Evolutionary conservation across 176 grass and related monocot genomes (phyloP), one percentile per base, ranked within the genome.

Genomic region (Cenchrus fungigraminus): DNA sequence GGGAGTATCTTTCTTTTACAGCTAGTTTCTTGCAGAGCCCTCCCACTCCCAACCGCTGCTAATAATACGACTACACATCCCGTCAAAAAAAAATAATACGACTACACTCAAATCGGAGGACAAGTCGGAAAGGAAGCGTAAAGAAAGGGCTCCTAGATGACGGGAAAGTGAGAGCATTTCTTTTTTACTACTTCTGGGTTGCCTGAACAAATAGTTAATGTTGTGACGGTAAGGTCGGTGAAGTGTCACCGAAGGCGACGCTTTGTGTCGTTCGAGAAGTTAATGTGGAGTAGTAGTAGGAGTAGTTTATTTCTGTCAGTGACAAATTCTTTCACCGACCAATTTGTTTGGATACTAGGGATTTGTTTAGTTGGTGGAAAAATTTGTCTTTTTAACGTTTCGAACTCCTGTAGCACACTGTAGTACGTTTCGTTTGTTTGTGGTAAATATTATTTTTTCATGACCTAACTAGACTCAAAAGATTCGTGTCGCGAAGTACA

Each of bases 211-310:
- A 76, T 43, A 55, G 51, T 85, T 68, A 85, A 77, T 77, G 83
- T 85, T 68, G 73, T 68, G 83, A 68, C 62, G 83, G 83, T 73
- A 77, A 58, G 73, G 83, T 77, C 73, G 83, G 83, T 49, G 28
- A 63, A 50, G 74, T 28, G 64, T 51, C 73, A 70, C 73, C 62
- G 19, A 79, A 79, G 53, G 54, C 54, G 43, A 51, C 54, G 65
- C 54, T 9, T 40, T 34, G 54, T 8, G 54, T 51, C 28, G 43
- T 59, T 71, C 75, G 75, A 79, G 65, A 69, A 79, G 54, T 79
- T 62, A 79, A 86, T 86, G 54, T 52, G 12, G 45, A 49, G 8
- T 32, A 32, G 1, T 2, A 32, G 31, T 32, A 32, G 1, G 1
- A 32, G 31, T 61, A 45, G 32, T 78, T 69, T 85, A 71, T 56